Evolutionary conservation across 768 basidiomycete species (phyloP).

Genomic region (Rhodotorula toruloides): DNA sequence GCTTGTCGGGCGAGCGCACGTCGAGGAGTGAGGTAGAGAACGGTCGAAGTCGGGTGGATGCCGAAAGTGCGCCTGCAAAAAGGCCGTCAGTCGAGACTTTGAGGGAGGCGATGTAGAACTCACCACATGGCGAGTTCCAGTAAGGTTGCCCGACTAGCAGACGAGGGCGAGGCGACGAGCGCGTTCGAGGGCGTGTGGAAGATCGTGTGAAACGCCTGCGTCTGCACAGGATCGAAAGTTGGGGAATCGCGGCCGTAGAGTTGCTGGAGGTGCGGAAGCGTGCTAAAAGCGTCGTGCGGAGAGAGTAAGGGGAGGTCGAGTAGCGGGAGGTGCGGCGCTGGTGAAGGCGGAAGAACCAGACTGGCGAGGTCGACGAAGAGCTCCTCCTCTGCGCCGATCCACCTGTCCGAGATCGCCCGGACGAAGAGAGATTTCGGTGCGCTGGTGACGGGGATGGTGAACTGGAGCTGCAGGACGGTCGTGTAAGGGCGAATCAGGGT

Average conservation of each 20-base stretch:
- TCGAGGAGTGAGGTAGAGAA: constrained; percentile 45
- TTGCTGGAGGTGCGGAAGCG: constrained; percentile 52
- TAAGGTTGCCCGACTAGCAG: constrained; percentile 73
- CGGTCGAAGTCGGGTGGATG: constrained; percentile 35
- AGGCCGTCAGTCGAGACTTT: background rate
- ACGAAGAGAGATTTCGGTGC: constrained; percentile 65
- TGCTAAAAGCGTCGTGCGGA: constrained; percentile 73
- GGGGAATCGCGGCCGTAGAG: constrained; percentile 53
- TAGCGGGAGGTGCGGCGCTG: constrained; percentile 38
- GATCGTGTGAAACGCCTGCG: constrained; percentile 78
- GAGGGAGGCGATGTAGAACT: background rate
- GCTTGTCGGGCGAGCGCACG: constrained; percentile 45
- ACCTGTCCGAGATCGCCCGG: constrained; percentile 78
- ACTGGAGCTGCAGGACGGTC: constrained; percentile 60
- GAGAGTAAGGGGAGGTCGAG: constrained; percentile 56
- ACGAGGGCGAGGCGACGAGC: constrained; percentile 70
- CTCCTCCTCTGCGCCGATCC: constrained; percentile 86
- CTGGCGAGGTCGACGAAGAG: constrained; percentile 59
- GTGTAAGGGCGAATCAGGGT: constrained; percentile 67
- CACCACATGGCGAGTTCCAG: constrained; percentile 70
- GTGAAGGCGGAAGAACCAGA: constrained; percentile 64
- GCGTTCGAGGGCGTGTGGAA: constrained; percentile 63
- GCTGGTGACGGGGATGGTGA: constrained; percentile 68
- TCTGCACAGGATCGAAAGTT: constrained; percentile 78
- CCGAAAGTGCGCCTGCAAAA: constrained; percentile 24